Percentiles rank a stretch among this genome's conserved stretches.
Evolutionary conservation across 106 monocot genomes (phyloP).

Genomic region (Platanthera zijinensis): DNA sequence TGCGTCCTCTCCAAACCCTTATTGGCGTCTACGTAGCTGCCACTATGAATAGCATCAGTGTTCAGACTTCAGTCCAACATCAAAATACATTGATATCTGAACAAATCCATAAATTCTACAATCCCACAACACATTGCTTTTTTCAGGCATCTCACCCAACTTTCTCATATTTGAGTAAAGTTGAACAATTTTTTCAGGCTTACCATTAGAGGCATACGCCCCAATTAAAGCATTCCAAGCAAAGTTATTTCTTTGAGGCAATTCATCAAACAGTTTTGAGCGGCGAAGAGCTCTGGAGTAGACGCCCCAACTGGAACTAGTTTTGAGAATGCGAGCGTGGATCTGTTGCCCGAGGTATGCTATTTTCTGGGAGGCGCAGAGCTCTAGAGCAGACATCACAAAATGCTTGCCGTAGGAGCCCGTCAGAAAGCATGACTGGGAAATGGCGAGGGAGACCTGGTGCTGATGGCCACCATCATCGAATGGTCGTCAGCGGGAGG

Average conservation of each 20-base stretch:
- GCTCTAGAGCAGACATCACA: constrained; percentile 35
- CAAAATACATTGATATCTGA: constrained; percentile 33
- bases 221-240: constrained; percentile 82
- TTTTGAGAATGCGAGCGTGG: constrained; percentile 47
- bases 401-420: no score
- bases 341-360: constrained; percentile 50
- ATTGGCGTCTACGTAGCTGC: no score
- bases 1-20: no score
- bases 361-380: constrained; percentile 54
- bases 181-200: constrained; percentile 22
- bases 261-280: constrained; percentile 55
- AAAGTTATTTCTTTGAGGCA: constrained; percentile 53
- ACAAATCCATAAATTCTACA: constrained; percentile 59
- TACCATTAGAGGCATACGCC: constrained; percentile 30
- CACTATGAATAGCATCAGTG: no score
- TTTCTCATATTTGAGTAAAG: constrained; percentile 30
- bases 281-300: constrained; percentile 50
- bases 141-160: constrained; percentile 20
- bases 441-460: no score
- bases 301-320: constrained; percentile 27
- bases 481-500: no score
- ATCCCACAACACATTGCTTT: constrained; percentile 66
- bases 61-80: no score
- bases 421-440: no score
- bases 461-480: no score